Evolutionary conservation across 306 rosid genomes (phyloP).

Genomic region (Begonia fuchsioides): DNA sequence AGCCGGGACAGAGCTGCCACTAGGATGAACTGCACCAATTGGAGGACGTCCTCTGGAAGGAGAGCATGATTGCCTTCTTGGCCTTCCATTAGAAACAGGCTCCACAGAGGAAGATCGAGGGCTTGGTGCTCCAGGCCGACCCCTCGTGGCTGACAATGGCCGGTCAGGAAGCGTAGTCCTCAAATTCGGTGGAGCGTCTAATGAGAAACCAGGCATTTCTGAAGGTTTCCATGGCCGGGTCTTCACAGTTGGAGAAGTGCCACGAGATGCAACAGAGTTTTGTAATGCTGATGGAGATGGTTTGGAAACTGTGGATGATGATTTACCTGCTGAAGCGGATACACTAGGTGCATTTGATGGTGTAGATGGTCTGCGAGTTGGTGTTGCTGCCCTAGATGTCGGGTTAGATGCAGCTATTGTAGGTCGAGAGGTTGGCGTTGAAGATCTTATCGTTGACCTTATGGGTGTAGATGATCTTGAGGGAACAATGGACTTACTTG

Average conservation of each 20-base stretch:
- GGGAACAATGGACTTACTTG: slow-evolving; percentile 24
- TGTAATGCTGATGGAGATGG: slow-evolving; percentile 31
- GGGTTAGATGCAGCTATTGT: slow-evolving; percentile 67
- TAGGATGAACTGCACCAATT: slow-evolving; percentile 44
- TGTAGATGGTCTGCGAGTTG: slow-evolving; percentile 67
- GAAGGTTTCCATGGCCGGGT: slow-evolving; percentile 93
- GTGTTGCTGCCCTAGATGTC: slow-evolving; percentile 74
- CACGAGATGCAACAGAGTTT: slow-evolving; percentile 62
- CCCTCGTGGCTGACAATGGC: slow-evolving; percentile 76
- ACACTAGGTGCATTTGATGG: slow-evolving; percentile 44
- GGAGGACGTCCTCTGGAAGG: slow-evolving; percentile 84
- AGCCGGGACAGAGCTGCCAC: slow-evolving; percentile 91
- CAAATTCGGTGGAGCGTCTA: slow-evolving; percentile 83
- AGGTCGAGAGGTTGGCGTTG: slow-evolving; percentile 76
- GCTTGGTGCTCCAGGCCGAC: slow-evolving; percentile 92
- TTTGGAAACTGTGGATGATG: slow-evolving; percentile 41
- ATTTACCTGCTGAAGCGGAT: slow-evolving; percentile 35
- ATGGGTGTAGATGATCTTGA: slow-evolving; percentile 78
- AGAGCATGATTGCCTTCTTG: slow-evolving; percentile 85
- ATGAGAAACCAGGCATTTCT: slow-evolving; percentile 90
- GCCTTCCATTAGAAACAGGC: slow-evolving; percentile 61
- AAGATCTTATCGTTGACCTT: slow-evolving; percentile 62
- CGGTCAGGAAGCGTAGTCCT: slow-evolving; percentile 82
- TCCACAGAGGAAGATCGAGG: slow-evolving; percentile 82
- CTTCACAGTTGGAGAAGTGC: slow-evolving; percentile 75